Base-by-base conservation (phyloP, 257 asterid genomes). In the Solanum virginianum region DNA sequence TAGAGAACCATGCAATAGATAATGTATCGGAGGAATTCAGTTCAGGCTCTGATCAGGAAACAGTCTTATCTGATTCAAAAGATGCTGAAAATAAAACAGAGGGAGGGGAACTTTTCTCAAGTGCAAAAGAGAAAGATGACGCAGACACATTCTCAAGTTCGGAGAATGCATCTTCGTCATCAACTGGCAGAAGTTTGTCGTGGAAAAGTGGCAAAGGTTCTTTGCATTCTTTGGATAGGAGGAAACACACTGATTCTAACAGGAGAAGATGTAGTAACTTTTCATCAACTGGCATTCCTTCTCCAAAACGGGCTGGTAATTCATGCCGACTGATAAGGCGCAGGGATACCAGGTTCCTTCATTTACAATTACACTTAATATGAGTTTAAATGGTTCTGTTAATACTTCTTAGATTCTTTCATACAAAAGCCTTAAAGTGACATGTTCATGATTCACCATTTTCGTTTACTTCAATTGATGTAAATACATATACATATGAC, bases 251-350 rank as follows among this genome's bases (percentile, higher is more conserved):
- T 68, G 97, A 93, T 57, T 85, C 93, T 15, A 85, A 89, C 80
- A 86, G 97, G 89, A 91, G 97, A 89, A 89, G 94, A 71, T 81
- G 63, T 86, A 89, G 82, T 86, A 89, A 89, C 87, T 91, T 91
- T 90, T 71, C 94, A 24, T 92, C 93, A 22, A 89, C 80, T 87
- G 74, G 89, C 62, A 49, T 75, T 84, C 88, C 91, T 75, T 92
- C 94, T 57, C 87, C 91, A 13, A 94, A 93, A 87, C 92, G 92
- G 84, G 86, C 53, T 75, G 98, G 95, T 80, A 97, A 97, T 91
- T 97, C 99, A 84, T 95, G 98, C 85, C 95, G 97, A 8, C 92
- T 93, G 86, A 91, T 95, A 92, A 90, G 93, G 85, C 95, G 89
- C 92, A 87, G 92, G 87, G 96, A 97, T 69, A 83, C 88, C 47